Base-by-base conservation (phyloP, 2,329 filamentous ascomycete species). In the Tolypocladium sp. region DNA sequence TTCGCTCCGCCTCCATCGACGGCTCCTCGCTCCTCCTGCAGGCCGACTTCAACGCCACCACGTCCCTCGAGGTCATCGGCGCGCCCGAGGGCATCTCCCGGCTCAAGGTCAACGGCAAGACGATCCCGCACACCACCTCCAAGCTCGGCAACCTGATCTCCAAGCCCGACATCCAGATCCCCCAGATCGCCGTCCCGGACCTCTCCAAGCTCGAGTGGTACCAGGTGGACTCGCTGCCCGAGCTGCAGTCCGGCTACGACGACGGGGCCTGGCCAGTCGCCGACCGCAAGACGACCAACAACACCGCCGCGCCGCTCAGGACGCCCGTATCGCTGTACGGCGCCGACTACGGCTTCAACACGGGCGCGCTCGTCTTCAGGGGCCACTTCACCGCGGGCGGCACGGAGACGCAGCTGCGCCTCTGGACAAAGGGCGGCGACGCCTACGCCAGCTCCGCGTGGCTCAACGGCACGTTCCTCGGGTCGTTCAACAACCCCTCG, bases 271-370 rank as follows among this genome's bases (percentile, higher is more conserved):
- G 90, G 90, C 78, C 78, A 0, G 64, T 68, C 0, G 89, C 88
- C 1, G 73, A 86, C 61, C 75, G 83, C 7, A 76, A 73, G 0
- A 78, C 77, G 2, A 86, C 84, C 1, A 82, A 82, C 67, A 91
- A 91, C 69, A 83, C 81, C 0, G 74, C 77, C 22, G 67, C 73
- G 27, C 73, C 79, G 2, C 73, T 87, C 2, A 79, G 76, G 0
- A 92, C 89, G 0, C 85, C 88, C 0, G 85, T 82, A 0, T 86
- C 83, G 0, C 79, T 92, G 0, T 90, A 88, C 66, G 79, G 79
- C 0, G 82, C 82, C 20, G 89, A 92, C 70, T 92, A 92, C 66
- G 89, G 89, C 30, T 92, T 85, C 71, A 79, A 90, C 69, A 80
- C 84, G 0, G 89, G 89, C 3, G 82, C 82, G 1, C 76, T 92